A percentile compares a stretch with the other conserved stretches of the same genome.
These are phyloP conservation scores for Naganishia onofrii DNA, from an alignment of 768 basidiomycete species.

Conservation along the genomic window DNA sequence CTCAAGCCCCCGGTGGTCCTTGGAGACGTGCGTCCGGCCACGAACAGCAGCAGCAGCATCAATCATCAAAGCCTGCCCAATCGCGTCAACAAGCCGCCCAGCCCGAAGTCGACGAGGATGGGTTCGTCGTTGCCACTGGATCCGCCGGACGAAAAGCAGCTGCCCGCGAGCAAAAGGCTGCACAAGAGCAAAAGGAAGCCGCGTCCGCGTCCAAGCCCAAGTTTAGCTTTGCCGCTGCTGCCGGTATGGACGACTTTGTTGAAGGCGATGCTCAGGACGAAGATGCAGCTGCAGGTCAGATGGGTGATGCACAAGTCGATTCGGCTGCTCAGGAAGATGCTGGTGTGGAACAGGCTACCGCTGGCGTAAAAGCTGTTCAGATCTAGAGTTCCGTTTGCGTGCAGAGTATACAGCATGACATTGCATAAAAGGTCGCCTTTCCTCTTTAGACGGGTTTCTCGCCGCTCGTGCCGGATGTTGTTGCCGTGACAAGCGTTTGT, in stretches of 20 bases:
- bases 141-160: slow-evolving; percentile 19
- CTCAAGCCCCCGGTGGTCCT: background rate
- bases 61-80: background rate
- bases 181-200: slow-evolving; percentile 25
- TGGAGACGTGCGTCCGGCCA: slow-evolving; percentile 10
- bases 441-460: background rate
- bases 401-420: background rate
- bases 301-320: slow-evolving; percentile 31
- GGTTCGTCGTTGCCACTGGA: slow-evolving; percentile 34
- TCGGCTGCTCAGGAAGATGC: slow-evolving; percentile 34
- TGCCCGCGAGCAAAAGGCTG: slow-evolving; percentile 16
- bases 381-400: background rate
- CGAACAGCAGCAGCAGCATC: background rate
- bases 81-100: slow-evolving; percentile 19
- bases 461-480: background rate
- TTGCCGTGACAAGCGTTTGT: slow-evolving; percentile 3
- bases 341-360: slow-evolving; percentile 35
- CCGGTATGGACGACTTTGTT: slow-evolving; percentile 48
- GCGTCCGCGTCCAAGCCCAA: slow-evolving; percentile 60
- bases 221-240: slow-evolving; percentile 79
- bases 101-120: slow-evolving; percentile 34
- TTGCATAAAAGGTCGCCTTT: background rate
- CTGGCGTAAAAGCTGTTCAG: slow-evolving; percentile 32
- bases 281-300: slow-evolving; percentile 25
- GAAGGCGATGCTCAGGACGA: slow-evolving; percentile 36